These are phyloP conservation scores for Tetraselmis striata DNA, from an alignment of 139 green algal genomes.

Conservation along the genomic window DNA sequence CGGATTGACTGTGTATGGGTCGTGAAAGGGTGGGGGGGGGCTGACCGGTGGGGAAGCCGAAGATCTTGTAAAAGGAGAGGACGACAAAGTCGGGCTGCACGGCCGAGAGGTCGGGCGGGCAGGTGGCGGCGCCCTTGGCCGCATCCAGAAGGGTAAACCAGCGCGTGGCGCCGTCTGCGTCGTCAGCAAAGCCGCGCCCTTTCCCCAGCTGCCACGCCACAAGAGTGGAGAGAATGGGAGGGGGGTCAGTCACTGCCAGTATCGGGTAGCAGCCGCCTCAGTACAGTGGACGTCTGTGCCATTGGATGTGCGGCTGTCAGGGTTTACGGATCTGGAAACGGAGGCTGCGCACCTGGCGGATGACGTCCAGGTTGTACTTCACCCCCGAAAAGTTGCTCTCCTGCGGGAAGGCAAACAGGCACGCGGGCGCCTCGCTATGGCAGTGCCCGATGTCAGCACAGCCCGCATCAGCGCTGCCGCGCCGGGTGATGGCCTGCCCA, in stretches of 20 bases:
- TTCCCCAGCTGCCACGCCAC: neutral
- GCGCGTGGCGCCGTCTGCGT: neutral
- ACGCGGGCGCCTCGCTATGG: neutral
- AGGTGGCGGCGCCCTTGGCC: conserved; percentile 69
- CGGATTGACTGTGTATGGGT: no score
- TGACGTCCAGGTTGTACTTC: conserved; percentile 29
- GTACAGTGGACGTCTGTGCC: neutral
- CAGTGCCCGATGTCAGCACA: conserved; percentile 20
- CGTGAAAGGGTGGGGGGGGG: neutral
- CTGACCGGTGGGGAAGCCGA: conserved; percentile 59
- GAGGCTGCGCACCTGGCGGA: conserved; percentile 22
- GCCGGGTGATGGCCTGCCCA: conserved; percentile 13
- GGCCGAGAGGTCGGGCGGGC: conserved; percentile 65
- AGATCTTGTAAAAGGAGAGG: conserved; percentile 93
- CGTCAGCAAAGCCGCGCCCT: neutral
- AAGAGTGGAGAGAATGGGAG: neutral
- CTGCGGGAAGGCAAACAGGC: conserved; percentile 64
- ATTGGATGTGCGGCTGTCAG: neutral
- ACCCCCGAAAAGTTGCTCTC: conserved; percentile 86
- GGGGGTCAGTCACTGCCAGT: neutral
- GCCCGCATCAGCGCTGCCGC: neutral
- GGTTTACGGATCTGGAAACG: no score
- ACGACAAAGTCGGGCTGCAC: conserved; percentile 70
- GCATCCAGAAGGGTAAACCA: conserved; percentile 82
- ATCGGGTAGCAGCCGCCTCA: neutral